Conservation (phyloP, 1,284 basidiomycete species). For the Volvariella volvacea region DNA sequence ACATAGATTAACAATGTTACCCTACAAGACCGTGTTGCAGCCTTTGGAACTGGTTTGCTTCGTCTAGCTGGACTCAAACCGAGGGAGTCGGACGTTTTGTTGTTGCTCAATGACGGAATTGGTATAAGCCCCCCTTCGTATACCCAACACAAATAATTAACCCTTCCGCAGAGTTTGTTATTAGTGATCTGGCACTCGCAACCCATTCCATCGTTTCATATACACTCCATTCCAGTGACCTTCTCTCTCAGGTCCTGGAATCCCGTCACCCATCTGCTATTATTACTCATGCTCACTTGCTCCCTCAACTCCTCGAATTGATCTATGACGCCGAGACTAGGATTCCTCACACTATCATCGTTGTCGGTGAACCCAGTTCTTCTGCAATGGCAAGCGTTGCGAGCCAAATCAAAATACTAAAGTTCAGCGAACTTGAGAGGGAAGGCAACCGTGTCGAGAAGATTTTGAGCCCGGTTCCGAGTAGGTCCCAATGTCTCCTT, state of each 20-base stretch:
- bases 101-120: constrained; percentile 69
- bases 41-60: constrained; percentile 63
- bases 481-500: constrained; percentile 25
- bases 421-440: constrained; percentile 59
- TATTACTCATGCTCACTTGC: constrained; percentile 55
- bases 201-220: constrained; percentile 64
- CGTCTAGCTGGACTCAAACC: constrained; percentile 50
- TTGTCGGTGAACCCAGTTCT: constrained; percentile 52
- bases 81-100: constrained; percentile 58
- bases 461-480: constrained; percentile 39
- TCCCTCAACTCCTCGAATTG: constrained; percentile 59
- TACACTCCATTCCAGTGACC: constrained; percentile 50
- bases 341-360: constrained; percentile 51
- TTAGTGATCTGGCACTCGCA: constrained; percentile 70
- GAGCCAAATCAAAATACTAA: constrained; percentile 45
- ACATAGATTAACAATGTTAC: constrained; percentile 61
- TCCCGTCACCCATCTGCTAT: constrained; percentile 61
- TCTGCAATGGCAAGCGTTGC: constrained; percentile 35
- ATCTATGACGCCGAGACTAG: constrained; percentile 53
- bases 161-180: constrained; percentile 56
- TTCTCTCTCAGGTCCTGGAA: constrained; percentile 58
- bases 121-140: constrained; percentile 33
- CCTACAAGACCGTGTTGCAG: constrained; percentile 57
- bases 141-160: not conserved
- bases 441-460: constrained; percentile 47